Evolutionary conservation across 2,329 filamentous ascomycete species (phyloP).

Genomic region (Colletotrichum sp.): DNA sequence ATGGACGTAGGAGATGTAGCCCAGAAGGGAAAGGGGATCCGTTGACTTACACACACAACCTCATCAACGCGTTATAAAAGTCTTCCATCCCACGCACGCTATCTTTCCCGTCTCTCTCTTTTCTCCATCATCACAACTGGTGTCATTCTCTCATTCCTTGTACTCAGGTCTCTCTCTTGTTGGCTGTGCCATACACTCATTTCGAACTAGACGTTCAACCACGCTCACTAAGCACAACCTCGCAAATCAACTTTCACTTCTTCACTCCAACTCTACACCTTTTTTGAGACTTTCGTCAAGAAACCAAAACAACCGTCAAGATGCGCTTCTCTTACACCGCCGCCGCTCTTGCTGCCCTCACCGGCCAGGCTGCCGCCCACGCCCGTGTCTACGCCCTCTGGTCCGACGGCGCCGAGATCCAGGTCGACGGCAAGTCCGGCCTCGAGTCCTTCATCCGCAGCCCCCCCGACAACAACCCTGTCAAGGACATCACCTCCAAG

Average conservation of each 20-base stretch:
- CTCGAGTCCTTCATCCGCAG: conserved; percentile 50
- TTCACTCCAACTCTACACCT: not conserved
- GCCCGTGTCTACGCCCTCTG: conserved; percentile 51
- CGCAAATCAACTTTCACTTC: conserved; percentile 7
- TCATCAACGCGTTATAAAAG: conserved; percentile 6
- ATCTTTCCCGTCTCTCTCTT: not conserved
- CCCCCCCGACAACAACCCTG: conserved; percentile 47
- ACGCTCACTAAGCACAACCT: conserved; percentile 21
- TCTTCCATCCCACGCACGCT: not conserved
- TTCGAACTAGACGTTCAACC: conserved; percentile 22
- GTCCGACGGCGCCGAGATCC: conserved; percentile 48
- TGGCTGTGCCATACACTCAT: conserved; percentile 22
- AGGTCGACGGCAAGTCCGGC: conserved; percentile 26
- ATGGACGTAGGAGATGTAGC: not conserved
- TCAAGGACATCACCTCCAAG: conserved; percentile 49
- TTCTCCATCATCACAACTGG: conserved; percentile 18
- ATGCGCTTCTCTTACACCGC: conserved; percentile 37
- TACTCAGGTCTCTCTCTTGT: conserved; percentile 18
- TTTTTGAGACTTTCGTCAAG: not conserved
- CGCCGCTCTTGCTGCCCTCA: conserved; percentile 33
- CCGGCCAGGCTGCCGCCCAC: conserved; percentile 47
- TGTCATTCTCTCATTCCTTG: conserved; percentile 20
- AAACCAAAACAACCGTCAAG: conserved; percentile 22
- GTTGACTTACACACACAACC: not conserved
- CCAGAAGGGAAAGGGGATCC: not conserved